phyloP scores from a whole-genome alignment of 768 basidiomycete genomes.

The Leccinum incarnatum region DNA sequence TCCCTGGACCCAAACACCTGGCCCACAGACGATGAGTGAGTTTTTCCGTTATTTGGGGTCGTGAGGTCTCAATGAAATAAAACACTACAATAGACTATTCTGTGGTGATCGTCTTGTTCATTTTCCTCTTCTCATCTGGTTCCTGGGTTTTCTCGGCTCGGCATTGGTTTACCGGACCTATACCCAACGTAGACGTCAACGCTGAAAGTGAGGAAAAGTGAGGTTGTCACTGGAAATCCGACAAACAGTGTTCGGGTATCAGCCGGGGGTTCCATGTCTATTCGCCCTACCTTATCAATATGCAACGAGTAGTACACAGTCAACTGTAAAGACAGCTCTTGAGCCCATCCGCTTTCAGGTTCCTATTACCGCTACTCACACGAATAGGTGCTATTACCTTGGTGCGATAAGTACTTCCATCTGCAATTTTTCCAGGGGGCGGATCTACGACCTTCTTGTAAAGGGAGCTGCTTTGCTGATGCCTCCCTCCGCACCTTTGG shows the following conservation, averaged over 20 bases:
- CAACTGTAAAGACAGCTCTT: not conserved
- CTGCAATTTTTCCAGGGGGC: slow-evolving; percentile 49
- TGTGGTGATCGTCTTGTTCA: slow-evolving; percentile 29
- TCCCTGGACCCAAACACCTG: slow-evolving; percentile 23
- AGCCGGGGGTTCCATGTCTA: not conserved
- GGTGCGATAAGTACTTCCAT: slow-evolving; percentile 67
- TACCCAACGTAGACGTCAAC: slow-evolving; percentile 24
- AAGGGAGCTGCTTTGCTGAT: slow-evolving; percentile 56
- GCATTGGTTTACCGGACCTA: slow-evolving; percentile 34
- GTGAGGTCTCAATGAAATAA: not conserved
- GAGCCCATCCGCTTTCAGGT: slow-evolving; percentile 1
- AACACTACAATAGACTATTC: slow-evolving; percentile 14
- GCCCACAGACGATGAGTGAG: slow-evolving; percentile 32
- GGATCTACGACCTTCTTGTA: slow-evolving; percentile 73
- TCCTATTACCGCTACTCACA: slow-evolving; percentile 30
- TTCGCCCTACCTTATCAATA: too few species aligned
- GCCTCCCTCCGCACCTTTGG: slow-evolving; percentile 62
- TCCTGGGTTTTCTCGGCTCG: slow-evolving; percentile 33
- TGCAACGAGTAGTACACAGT: not conserved
- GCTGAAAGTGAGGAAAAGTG: not conserved
- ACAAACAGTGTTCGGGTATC: slow-evolving; percentile 13
- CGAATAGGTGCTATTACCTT: slow-evolving; percentile 43
- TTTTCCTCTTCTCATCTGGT: slow-evolving; percentile 29
- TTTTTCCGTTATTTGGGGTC: not conserved
- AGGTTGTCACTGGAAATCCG: slow-evolving; percentile 11